These are phyloP conservation scores for Seiridium unicorne DNA, from an alignment of 2,329 filamentous ascomycete species.

Conservation along the genomic window DNA sequence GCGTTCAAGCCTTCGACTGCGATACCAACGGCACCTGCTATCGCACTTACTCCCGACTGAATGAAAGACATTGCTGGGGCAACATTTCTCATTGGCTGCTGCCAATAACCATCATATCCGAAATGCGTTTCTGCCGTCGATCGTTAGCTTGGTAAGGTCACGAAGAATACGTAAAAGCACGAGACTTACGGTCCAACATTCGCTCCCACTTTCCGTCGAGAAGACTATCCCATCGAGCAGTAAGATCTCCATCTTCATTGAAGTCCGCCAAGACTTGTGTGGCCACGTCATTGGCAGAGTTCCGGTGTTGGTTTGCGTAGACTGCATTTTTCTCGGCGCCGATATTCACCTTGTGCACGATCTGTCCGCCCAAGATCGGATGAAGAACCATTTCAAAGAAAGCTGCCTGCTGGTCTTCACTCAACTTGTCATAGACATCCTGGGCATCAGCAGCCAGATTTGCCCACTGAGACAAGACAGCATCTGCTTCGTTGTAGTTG, in stretches of 20 bases:
- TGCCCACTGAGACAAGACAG: slow-evolving; percentile 52
- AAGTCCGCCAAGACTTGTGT: slow-evolving; percentile 51
- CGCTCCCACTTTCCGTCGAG: slow-evolving; percentile 62
- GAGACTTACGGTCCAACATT: slow-evolving; percentile 54
- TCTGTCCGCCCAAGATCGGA: slow-evolving; percentile 54
- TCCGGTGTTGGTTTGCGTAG: slow-evolving; percentile 50
- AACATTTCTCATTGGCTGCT: slow-evolving; percentile 71
- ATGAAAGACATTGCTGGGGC: slow-evolving; percentile 61
- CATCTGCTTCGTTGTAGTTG: slow-evolving; percentile 62
- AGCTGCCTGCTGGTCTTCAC: slow-evolving; percentile 47
- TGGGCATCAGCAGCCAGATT: slow-evolving; percentile 52
- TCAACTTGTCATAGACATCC: slow-evolving; percentile 52
- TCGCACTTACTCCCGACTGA: slow-evolving; percentile 53
- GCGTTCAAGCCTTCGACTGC: slow-evolving; percentile 65
- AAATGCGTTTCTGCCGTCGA: slow-evolving; percentile 45
- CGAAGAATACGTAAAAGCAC: not conserved
- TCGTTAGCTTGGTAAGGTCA: not conserved
- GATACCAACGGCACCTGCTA: slow-evolving; percentile 63
- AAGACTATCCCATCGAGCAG: slow-evolving; percentile 54
- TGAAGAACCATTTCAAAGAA: slow-evolving; percentile 64
- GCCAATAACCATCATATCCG: slow-evolving; percentile 58
- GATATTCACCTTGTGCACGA: slow-evolving; percentile 51
- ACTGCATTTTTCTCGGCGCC: slow-evolving; percentile 47
- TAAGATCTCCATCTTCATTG: slow-evolving; percentile 55
- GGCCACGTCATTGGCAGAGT: slow-evolving; percentile 50